Evolutionary conservation across 2,329 filamentous ascomycete species (phyloP), one percentile per base, ranked within the genome.

Genomic region (Orbilia oligospora): DNA sequence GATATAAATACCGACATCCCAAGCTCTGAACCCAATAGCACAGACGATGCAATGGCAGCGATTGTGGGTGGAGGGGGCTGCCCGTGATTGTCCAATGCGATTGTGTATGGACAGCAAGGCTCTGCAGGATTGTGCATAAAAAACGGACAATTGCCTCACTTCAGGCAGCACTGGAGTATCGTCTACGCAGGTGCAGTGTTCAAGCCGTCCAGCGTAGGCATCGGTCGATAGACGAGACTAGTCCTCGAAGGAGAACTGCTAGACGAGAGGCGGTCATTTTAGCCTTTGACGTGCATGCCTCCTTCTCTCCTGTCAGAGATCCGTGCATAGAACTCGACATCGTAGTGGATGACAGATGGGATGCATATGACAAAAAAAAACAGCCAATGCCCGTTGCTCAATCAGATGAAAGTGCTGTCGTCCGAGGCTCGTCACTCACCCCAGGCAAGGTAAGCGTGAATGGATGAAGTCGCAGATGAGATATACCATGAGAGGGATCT

Each of bases 211-310:
- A 6, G 20, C 9, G 53, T 41, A 63, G 67, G 73, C 73, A 68
- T 77, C 53, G 67, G 55, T 49, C 53, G 73, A 71, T 69, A 61
- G 68, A 72, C 75, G 44, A 78, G 63, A 65, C 75, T 78, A 78
- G 68, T 65, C 58, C 75, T 78, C 38, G 75, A 78, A 78, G 63
- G n/a, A 71, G 75, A 68, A 69, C 68, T 72, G 44, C 48, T 78
- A 78, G 68, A 78, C 75, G 75, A 78, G 68, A 71, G 68, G 63
- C 73, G 51, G 49, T 12, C 63, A 66, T 72, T 78, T 78, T 78
- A 72, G 68, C 68, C 75, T 72, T 68, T 72, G 68, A 69, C 33
- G 36, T 78, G 68, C 68, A 67, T 72, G 44, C 48, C 51, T 61
- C 48, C 55, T 56, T 72, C 55, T 24, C 58, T 56, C 51, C 55